A percentile compares a stretch with the other conserved stretches of the same genome.
Conservation (phyloP, 306 rosid species). For the Quercus dentata region DNA sequence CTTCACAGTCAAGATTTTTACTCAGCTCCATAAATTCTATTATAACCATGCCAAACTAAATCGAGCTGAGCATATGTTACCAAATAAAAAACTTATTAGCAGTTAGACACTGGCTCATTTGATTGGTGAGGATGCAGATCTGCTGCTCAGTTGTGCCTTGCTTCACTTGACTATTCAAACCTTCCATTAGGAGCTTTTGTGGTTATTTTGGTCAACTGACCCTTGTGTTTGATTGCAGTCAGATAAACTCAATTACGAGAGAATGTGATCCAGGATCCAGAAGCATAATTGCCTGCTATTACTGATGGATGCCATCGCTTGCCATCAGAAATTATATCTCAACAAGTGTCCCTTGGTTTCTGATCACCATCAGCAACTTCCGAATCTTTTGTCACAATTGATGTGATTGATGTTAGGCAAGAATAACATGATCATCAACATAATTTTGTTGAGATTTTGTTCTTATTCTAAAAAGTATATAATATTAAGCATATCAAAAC, state of each 20-base stretch:
- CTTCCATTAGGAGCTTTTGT: conserved; percentile 5
- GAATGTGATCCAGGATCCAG: conserved; percentile 41
- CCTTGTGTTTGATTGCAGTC: conserved; percentile 55
- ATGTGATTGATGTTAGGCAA: neutral
- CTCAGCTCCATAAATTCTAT: neutral
- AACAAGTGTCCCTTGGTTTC: conserved; percentile 6
- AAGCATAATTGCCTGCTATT: neutral
- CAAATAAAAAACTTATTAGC: neutral
- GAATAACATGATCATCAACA: neutral
- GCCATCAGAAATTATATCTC: neutral
- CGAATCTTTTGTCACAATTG: neutral
- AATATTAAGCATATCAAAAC: neutral
- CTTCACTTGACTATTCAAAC: neutral
- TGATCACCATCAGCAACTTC: neutral
- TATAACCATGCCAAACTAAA: neutral
- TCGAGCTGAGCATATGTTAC: neutral
- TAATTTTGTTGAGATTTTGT: neutral
- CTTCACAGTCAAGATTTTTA: neutral
- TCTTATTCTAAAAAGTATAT: neutral
- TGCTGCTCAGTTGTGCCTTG: neutral
- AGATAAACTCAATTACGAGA: conserved; percentile 85
- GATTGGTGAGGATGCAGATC: neutral
- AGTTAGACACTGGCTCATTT: neutral
- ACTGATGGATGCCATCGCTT: neutral
- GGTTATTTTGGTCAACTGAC: neutral